Base-by-base conservation (phyloP, 169 alveolate species). In the Cardiosporidium cionae region DNA sequence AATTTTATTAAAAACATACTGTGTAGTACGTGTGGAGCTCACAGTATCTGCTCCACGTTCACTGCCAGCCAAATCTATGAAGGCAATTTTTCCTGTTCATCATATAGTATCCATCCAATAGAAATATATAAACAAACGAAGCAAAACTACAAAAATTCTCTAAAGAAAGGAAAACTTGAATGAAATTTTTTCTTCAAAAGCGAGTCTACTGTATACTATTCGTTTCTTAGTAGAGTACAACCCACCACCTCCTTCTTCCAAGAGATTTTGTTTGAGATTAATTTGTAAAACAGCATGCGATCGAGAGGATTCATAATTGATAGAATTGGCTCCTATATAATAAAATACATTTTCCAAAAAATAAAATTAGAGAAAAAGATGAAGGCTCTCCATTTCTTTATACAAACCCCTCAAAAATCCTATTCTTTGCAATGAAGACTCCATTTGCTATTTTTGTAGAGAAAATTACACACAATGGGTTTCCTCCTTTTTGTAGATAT, bases 41-140 rank as follows among this genome's bases (percentile, higher is more conserved):
- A 94, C 86, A 9, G 98, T 94, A 81, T 98, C 99, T 0, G 99
- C 99, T 0, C 99, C 99, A 72, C 99, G 90, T 90, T 98, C 99
- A 53, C 79, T 64, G 16, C 99, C 99, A 2, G 99, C 99, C 71
- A 97, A 84, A 81, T 97, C 99, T 16, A 97, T 95, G 74, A 97
- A 96, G 52, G 96, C 93, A 76, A 97, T 87, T 77, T 94, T 92
- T 6, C 98, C 97, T 76, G 53, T 29, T 58, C 28, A 27, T 7
- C 36, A 33, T 25, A 52, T 71, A 44, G 65, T 65, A 54, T 3
- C 5, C n/a, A n/a, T n/a, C n/a, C n/a, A n/a, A n/a, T n/a, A n/a
- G n/a, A n/a, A n/a, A n/a, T n/a, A 44, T 44, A 44, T n/a, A 44
- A n/a, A 44, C 58, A 44, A n/a, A 9, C 58, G 16, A n/a, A n/a